A percentile compares a stretch with the other conserved stretches of the same genome.
Evolutionary conservation across 2,329 filamentous ascomycete genomes (phyloP).

Genomic region (Fusarium nodosum): DNA sequence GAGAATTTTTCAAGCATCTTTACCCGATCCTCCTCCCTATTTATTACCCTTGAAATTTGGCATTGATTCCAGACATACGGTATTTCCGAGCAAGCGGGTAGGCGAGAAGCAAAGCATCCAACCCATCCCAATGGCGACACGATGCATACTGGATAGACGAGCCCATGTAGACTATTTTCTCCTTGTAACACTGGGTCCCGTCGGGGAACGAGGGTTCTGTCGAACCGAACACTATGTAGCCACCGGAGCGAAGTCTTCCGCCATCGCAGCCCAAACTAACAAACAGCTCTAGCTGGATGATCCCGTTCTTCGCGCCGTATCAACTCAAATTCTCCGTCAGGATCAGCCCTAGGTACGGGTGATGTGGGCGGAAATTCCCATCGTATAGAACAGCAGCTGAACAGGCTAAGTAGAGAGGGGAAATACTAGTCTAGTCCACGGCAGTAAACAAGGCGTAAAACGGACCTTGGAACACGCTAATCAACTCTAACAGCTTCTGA

Average conservation of each 20-base stretch:
- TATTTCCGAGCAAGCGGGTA: background rate
- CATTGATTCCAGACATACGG: background rate
- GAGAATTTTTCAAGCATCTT: background rate
- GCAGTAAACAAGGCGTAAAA: background rate
- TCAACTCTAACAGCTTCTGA: too few relatives aligned
- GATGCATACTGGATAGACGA: background rate
- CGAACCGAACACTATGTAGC: background rate
- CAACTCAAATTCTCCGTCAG: background rate
- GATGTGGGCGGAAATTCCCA: background rate
- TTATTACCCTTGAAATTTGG: background rate
- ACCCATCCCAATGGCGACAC: background rate
- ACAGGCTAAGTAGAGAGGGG: background rate
- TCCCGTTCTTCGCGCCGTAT: background rate
- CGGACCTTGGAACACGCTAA: background rate
- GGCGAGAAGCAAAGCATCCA: background rate
- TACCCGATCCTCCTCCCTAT: background rate
- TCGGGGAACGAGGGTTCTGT: background rate
- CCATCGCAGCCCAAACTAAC: background rate
- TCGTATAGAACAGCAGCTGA: background rate
- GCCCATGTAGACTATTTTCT: background rate
- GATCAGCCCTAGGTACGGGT: background rate
- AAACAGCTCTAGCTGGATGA: background rate
- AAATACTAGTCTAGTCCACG: background rate
- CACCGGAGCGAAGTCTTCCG: background rate
- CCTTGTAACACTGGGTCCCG: background rate